A percentile compares a stretch with the other conserved stretches of the same genome.
phyloP scores from a whole-genome alignment of 139 green algal genomes.

The Haematococcus lacustris region DNA sequence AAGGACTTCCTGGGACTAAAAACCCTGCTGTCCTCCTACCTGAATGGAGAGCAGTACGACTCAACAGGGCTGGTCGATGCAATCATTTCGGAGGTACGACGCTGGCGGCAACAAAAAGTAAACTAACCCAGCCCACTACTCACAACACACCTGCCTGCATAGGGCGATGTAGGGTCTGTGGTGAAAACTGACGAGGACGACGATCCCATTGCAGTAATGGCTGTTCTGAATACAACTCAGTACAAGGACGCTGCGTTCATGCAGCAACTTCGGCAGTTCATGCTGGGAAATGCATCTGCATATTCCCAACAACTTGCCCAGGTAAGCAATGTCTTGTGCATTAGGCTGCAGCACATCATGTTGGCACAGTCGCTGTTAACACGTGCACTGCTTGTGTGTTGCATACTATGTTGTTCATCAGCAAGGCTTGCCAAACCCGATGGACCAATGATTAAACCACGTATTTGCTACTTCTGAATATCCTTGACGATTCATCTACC shows the following conservation, averaged over 20 bases:
- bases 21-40: constrained; percentile 64
- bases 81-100: constrained; percentile 60
- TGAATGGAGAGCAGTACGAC: constrained; percentile 68
- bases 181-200: constrained; percentile 78
- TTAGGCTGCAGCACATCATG: not conserved
- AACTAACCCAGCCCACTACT: not conserved
- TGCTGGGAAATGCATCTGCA: constrained; percentile 43
- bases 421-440: too few relatives aligned
- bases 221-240: constrained; percentile 48
- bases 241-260: constrained; percentile 40
- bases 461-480: too few relatives aligned
- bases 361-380: not conserved
- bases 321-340: not conserved
- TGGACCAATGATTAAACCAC: too few relatives aligned
- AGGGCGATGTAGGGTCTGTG: constrained; percentile 70
- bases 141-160: constrained; percentile 3
- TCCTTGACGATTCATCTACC: too few relatives aligned
- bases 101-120: not conserved
- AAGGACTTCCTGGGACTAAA: constrained; percentile 82
- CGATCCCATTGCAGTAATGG: constrained; percentile 73
- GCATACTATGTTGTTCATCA: too few relatives aligned
- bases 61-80: constrained; percentile 61
- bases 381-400: too few relatives aligned
- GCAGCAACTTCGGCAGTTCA: constrained; percentile 49
- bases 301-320: too few relatives aligned